Evolutionary conservation across 176 grass and related monocot genomes (phyloP).

Genomic region (Ampelocalamus luodianensis): DNA sequence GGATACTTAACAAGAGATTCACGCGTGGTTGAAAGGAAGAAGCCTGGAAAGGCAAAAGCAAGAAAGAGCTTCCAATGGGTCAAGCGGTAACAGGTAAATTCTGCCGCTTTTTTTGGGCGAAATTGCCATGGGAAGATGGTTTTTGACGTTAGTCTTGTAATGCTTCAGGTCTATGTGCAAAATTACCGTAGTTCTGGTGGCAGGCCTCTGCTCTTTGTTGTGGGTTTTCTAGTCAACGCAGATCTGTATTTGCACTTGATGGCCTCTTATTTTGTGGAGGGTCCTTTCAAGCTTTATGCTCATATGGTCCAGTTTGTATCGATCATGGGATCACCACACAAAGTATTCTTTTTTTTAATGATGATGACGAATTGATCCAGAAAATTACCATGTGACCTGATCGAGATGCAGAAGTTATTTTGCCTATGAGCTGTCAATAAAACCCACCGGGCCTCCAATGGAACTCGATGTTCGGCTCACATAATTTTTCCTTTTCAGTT

Average conservation of each 20-base stretch:
- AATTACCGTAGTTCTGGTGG: slow-evolving; percentile 4
- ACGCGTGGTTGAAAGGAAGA: slow-evolving; percentile 87
- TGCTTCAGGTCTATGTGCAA: slow-evolving; percentile 3
- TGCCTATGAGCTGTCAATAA: slow-evolving; percentile 32
- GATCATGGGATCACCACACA: slow-evolving; percentile 8
- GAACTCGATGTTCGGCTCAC: slow-evolving; percentile 24
- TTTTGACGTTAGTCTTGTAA: background rate
- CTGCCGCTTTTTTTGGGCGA: background rate
- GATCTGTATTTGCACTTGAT: slow-evolving; percentile 41
- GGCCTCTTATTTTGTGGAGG: background rate
- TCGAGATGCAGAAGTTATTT: slow-evolving; percentile 33
- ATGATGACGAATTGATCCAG: slow-evolving; percentile 23
- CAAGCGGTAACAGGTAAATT: slow-evolving; percentile 83
- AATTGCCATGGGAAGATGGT: background rate
- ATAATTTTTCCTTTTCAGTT: background rate
- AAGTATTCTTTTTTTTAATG: slow-evolving; percentile 17
- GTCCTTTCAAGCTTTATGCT: slow-evolving; percentile 22
- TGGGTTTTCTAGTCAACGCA: slow-evolving; percentile 29
- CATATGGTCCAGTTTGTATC: background rate
- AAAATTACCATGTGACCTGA: slow-evolving; percentile 20
- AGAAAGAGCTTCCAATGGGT: slow-evolving; percentile 99
- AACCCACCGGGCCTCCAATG: background rate
- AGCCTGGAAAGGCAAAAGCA: slow-evolving; percentile 95
- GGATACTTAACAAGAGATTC: slow-evolving; percentile 94
- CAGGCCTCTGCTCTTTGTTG: slow-evolving; percentile 27